Conservation (phyloP, 2,329 filamentous ascomycete species). For the Colletotrichum echinochloae region DNA sequence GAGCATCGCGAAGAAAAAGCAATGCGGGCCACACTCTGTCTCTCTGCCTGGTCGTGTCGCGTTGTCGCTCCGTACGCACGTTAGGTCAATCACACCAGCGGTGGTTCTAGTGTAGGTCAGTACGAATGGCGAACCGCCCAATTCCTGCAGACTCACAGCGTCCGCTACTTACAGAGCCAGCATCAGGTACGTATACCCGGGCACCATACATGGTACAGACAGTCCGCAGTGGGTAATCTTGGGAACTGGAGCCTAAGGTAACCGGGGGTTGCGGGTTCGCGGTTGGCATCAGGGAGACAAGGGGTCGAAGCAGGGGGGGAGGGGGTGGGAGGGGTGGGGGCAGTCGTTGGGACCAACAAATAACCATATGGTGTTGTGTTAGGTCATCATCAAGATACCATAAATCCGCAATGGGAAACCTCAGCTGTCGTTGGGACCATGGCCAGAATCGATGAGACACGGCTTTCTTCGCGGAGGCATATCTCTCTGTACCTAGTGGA, state of each 20-base stretch:
- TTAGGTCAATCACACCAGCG: background rate
- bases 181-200: conserved; percentile 3
- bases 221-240: conserved; percentile 24
- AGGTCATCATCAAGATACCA: too few species aligned
- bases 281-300: conserved; percentile 11
- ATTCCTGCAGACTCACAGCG: conserved; percentile 19
- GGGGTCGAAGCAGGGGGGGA: conserved; percentile 1
- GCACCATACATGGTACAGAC: conserved; percentile 24
- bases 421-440: conserved; percentile 13
- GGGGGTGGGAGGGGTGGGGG: background rate
- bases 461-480: background rate
- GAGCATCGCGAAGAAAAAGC: conserved; percentile 37
- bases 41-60: conserved; percentile 7
- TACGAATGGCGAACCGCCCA: background rate
- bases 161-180: conserved; percentile 3
- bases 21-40: conserved; percentile 13
- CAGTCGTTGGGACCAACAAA: conserved; percentile 16
- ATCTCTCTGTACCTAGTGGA: conserved; percentile 13
- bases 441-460: background rate
- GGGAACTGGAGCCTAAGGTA: conserved; percentile 17
- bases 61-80: conserved; percentile 10
- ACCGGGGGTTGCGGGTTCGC: background rate
- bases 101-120: background rate
- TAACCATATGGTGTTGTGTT: too few species aligned
- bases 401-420: too few species aligned